A percentile compares a stretch with the other conserved stretches of the same genome.
Conservation (phyloP, 176 grass and related monocot genomes). For the Urochloa ruziziensis region DNA sequence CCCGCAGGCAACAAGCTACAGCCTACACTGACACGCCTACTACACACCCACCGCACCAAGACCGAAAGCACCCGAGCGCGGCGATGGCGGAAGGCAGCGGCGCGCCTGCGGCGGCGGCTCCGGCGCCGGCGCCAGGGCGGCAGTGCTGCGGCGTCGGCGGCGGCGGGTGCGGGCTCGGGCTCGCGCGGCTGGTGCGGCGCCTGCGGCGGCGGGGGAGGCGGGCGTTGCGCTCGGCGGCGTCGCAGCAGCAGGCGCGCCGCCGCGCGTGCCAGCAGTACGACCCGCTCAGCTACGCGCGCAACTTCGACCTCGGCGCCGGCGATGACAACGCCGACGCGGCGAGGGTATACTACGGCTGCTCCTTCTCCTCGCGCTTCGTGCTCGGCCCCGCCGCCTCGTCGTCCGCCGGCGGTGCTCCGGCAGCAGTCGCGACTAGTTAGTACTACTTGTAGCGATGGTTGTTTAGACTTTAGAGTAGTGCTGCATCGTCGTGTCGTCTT, state of each 20-base stretch:
- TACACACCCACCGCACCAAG: neutral
- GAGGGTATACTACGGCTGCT: constrained; percentile 47
- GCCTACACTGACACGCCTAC: too few species aligned
- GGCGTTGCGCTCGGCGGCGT: constrained; percentile 28
- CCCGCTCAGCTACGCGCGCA: constrained; percentile 76
- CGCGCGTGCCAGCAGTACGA: constrained; percentile 73
- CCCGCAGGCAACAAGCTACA: neutral
- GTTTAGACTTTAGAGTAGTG: too few species aligned
- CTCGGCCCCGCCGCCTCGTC: neutral
- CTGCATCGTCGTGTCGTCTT: neutral
- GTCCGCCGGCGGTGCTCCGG: neutral
- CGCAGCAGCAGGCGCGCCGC: neutral
- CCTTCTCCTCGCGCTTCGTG: constrained; percentile 82
- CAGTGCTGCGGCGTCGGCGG: constrained; percentile 30
- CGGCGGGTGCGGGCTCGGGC: constrained; percentile 33
- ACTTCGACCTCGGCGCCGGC: constrained; percentile 65
- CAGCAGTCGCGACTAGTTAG: neutral
- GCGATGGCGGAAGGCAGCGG: constrained; percentile 22
- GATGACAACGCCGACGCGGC: constrained; percentile 30
- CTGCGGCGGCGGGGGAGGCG: constrained; percentile 57
- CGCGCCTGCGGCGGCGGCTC: neutral
- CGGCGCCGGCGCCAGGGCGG: neutral
- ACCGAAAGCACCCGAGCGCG: neutral
- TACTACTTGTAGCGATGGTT: neutral
- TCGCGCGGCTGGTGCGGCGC: constrained; percentile 48